Evolutionary conservation across 1,284 basidiomycete species (phyloP), one percentile per base, ranked within the genome.

Genomic region (Afroboletus lepidellus): DNA sequence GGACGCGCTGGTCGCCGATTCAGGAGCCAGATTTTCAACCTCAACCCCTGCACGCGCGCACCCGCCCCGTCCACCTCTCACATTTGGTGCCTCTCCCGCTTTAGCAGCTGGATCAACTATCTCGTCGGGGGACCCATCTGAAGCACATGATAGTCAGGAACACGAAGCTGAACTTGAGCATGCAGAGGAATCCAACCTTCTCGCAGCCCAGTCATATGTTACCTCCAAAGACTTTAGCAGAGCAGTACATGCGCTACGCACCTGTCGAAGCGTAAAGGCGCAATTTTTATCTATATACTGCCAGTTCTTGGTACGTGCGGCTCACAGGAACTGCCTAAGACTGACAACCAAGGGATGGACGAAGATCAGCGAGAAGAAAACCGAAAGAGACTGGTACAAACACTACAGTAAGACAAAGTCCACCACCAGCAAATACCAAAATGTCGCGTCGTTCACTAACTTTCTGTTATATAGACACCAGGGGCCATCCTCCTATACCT

Each of bases 261-360:
- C 76, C 12, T 89, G 87, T 59, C 79, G 69, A 59, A 87, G 88
- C 54, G 72, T 83, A 24, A 90, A 89, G 62, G 86, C 87, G 1
- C 76, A 76, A 18, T 98, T 98, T 69, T 65, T 98, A 58, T 77
- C 79, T 45, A 72, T 87, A 33, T 98, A 98, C 66, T 82, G 90
- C 52, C 83, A 83, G 55, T 98, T 88, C 68, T 74, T 98, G 67
- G 94, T 95, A 67, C 76, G 88, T 75, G 30, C 32, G 16, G 12
- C 41, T 27, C 33, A 32, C 47, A 39, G 18, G 3, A 33, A 52
- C 39, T 43, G 23, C 16, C n/a, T n/a, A 33, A 23, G 36, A 37
- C 21, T 52, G 29, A 54, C 20, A 24, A 36, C 8, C 34, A 25
- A 57, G 30, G 50, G 27, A 1, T 23, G 23, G 25, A 41, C 44